Evolutionary conservation across 768 basidiomycete genomes (phyloP).

Genomic region (Obba rivulosa): DNA sequence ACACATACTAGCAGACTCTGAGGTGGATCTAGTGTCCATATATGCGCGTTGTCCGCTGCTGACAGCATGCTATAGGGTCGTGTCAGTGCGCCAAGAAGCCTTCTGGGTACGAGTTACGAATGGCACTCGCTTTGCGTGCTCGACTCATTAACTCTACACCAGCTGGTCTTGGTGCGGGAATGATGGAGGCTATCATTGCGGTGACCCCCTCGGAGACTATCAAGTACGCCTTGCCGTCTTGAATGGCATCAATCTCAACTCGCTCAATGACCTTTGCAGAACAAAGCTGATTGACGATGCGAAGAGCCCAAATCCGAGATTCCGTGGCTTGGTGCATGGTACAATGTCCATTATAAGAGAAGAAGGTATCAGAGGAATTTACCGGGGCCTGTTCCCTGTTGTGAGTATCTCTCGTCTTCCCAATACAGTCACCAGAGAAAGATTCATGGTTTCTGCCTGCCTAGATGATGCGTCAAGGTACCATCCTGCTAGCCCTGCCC

Average conservation of each 20-base stretch:
- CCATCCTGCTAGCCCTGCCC: neutral
- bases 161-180: conserved; percentile 84
- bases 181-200: conserved; percentile 89
- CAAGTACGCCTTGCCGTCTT: conserved; percentile 57
- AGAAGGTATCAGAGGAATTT: conserved; percentile 82
- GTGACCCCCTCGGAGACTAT: conserved; percentile 98
- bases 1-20: conserved; percentile 67
- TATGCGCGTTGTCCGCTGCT: neutral
- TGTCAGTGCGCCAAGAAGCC: conserved; percentile 79
- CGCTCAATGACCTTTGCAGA: conserved; percentile 34
- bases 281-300: conserved; percentile 97
- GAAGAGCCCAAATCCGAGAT: conserved; percentile 78
- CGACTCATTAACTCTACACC: neutral
- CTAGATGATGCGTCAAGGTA: conserved; percentile 93
- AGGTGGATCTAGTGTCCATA: conserved; percentile 44
- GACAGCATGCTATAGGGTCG: conserved; percentile 59
- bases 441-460: no score
- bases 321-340: conserved; percentile 84
- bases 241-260: neutral
- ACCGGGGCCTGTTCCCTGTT: conserved; percentile 90
- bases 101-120: conserved; percentile 49
- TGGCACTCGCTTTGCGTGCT: no score
- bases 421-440: neutral
- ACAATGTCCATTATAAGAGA: conserved; percentile 72
- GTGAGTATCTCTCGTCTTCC: conserved; percentile 40